These are phyloP conservation scores for Cercospora nicotianae DNA, from an alignment of 2,329 filamentous ascomycete species.

Conservation along the genomic window DNA sequence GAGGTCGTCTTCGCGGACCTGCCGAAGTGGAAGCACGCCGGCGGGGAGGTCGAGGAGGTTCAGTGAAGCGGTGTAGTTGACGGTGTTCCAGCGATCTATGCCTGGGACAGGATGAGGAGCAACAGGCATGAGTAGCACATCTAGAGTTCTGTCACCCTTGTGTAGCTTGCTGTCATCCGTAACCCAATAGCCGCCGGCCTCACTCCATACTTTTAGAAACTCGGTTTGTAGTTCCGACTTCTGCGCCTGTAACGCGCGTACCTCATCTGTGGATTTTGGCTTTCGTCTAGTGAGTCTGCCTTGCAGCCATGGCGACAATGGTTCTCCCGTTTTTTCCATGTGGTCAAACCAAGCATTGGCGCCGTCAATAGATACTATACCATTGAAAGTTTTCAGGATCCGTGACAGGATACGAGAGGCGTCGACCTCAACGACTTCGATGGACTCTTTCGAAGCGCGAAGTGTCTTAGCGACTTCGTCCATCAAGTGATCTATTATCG, in stretches of 20 bases:
- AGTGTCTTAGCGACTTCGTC: constrained; percentile 48
- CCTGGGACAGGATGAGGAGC: constrained; percentile 64
- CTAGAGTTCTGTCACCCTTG: constrained; percentile 42
- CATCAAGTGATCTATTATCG: constrained; percentile 50
- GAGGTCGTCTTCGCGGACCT: constrained; percentile 53
- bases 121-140: constrained; percentile 64
- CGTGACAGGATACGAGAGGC: constrained; percentile 54
- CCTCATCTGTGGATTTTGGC: constrained; percentile 49
- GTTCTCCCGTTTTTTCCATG: constrained; percentile 57
- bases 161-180: constrained; percentile 18
- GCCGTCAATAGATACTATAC: constrained; percentile 61
- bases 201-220: constrained; percentile 59
- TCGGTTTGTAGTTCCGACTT: constrained; percentile 55
- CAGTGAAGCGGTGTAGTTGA: constrained; percentile 62
- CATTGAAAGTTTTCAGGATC: constrained; percentile 58
- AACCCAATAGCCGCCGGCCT: constrained; percentile 40
- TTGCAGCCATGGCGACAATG: constrained; percentile 61
- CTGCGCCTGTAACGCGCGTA: constrained; percentile 56
- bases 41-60: constrained; percentile 64
- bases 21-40: constrained; percentile 57
- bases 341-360: constrained; percentile 57
- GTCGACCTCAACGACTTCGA: constrained; percentile 61
- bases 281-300: constrained; percentile 53
- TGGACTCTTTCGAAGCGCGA: constrained; percentile 36
- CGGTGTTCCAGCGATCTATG: constrained; percentile 62